These are phyloP conservation scores for Ophiostoma perfectum DNA, from an alignment of 2,329 filamentous ascomycete genomes.

Conservation along the genomic window DNA sequence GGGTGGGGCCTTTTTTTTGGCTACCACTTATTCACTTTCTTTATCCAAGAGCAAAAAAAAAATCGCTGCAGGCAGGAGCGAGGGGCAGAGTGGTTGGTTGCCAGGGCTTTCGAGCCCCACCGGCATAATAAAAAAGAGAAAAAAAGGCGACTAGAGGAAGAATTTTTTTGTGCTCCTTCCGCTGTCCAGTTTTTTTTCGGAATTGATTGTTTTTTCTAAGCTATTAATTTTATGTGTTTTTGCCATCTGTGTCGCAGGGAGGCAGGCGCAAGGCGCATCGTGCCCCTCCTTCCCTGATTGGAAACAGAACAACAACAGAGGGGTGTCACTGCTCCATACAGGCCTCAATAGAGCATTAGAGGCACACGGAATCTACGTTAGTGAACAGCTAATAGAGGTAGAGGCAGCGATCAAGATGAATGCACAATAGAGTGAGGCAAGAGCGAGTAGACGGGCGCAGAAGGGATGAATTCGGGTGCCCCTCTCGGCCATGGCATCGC, in stretches of 20 bases:
- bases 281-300: conserved; percentile 25
- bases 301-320: background rate
- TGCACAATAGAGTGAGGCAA: background rate
- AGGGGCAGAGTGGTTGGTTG: conserved; percentile 26
- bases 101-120: conserved; percentile 27
- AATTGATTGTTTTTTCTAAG: conserved; percentile 1
- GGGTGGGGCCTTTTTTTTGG: conserved; percentile 18
- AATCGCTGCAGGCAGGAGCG: conserved; percentile 18
- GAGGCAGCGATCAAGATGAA: too few relatives aligned
- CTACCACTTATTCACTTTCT: conserved; percentile 3
- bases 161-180: conserved; percentile 20
- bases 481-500: background rate
- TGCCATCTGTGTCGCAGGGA: background rate
- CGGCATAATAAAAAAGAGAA: conserved; percentile 25
- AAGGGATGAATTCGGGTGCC: background rate
- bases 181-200: conserved; percentile 15
- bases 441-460: background rate
- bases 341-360: background rate
- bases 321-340: background rate
- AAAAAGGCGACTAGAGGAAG: conserved; percentile 23
- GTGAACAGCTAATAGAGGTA: background rate
- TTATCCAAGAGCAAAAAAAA: conserved; percentile 16
- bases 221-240: background rate
- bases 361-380: background rate
- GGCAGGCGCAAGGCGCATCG: background rate